Percentiles rank a stretch among this genome's conserved stretches.
Conservation (phyloP, 2,329 filamentous ascomycete species). For the Trichoderma citrinoviride region DNA sequence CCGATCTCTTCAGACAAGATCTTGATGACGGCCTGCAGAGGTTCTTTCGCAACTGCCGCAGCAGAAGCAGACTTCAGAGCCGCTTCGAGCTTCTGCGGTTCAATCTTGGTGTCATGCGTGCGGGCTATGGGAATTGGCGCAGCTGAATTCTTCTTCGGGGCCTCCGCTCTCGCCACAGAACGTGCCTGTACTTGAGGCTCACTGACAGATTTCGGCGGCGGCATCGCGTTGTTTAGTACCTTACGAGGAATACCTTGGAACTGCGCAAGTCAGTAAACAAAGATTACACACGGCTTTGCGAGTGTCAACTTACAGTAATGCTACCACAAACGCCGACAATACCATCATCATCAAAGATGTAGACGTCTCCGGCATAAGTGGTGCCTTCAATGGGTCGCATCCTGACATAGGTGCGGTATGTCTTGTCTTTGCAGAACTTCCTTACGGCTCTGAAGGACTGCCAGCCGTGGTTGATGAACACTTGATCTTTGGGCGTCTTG, state of each 20-base stretch:
- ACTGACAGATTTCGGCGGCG: background rate
- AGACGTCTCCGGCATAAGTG: slow-evolving; percentile 50
- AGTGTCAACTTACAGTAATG: slow-evolving; percentile 39
- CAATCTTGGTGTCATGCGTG: background rate
- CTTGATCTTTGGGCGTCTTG: slow-evolving; percentile 43
- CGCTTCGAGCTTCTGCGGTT: slow-evolving; percentile 11
- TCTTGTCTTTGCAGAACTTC: slow-evolving; percentile 7
- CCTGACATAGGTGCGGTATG: slow-evolving; percentile 54
- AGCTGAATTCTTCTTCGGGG: background rate
- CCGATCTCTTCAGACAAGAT: slow-evolving; percentile 57
- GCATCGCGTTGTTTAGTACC: slow-evolving; percentile 2
- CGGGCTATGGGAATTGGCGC: background rate
- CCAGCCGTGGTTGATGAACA: slow-evolving; percentile 59
- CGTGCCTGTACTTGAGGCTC: background rate
- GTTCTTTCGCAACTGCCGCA: background rate
- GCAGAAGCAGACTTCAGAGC: slow-evolving; percentile 9
- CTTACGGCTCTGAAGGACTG: slow-evolving; percentile 6
- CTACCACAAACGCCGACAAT: slow-evolving; percentile 50
- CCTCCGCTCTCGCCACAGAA: background rate
- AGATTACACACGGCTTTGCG: background rate
- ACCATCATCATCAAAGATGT: slow-evolving; percentile 52
- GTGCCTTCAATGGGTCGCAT: slow-evolving; percentile 52
- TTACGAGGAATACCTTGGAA: slow-evolving; percentile 14
- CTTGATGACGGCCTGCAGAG: slow-evolving; percentile 36
- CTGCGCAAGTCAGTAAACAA: background rate